Evolutionary conservation across 73 alveolate genomes (phyloP).

Genomic region (Symbiodinium natans): DNA sequence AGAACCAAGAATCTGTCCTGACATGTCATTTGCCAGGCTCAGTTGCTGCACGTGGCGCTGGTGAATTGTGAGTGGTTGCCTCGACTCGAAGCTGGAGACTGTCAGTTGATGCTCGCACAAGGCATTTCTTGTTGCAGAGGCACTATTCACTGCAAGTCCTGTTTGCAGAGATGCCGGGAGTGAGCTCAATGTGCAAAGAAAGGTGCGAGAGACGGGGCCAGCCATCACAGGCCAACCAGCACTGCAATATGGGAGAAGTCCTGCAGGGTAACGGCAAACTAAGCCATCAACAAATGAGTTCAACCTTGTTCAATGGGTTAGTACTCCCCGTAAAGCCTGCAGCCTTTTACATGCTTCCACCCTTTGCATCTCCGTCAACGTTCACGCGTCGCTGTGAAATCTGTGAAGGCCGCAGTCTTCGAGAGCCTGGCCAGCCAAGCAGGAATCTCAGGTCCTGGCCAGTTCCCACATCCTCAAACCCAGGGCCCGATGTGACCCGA

Average conservation of each 20-base stretch:
- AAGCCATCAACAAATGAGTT: too few relatives aligned
- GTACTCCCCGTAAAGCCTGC: too few relatives aligned
- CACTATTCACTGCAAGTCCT: background rate
- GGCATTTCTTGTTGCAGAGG: background rate
- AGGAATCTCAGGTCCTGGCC: background rate
- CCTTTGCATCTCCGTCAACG: background rate
- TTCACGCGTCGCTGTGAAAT: too few relatives aligned
- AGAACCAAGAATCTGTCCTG: too few relatives aligned
- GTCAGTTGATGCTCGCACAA: background rate
- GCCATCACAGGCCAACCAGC: background rate
- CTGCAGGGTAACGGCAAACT: too few relatives aligned
- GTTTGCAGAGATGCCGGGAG: background rate
- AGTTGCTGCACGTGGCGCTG: constrained; percentile 75
- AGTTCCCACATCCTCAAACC: too few relatives aligned
- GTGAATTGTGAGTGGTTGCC: constrained; percentile 39
- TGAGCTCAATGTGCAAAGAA: too few relatives aligned
- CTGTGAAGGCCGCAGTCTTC: background rate
- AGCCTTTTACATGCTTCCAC: background rate
- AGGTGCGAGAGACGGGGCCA: background rate
- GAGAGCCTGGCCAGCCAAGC: background rate
- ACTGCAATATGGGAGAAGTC: background rate
- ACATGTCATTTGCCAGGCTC: background rate
- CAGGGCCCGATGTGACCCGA: too few relatives aligned
- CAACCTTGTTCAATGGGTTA: too few relatives aligned
- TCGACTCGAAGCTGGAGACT: background rate